Evolutionary conservation across 2,329 filamentous ascomycete species (phyloP).

Genomic region (Pseudomassariella vexata): DNA sequence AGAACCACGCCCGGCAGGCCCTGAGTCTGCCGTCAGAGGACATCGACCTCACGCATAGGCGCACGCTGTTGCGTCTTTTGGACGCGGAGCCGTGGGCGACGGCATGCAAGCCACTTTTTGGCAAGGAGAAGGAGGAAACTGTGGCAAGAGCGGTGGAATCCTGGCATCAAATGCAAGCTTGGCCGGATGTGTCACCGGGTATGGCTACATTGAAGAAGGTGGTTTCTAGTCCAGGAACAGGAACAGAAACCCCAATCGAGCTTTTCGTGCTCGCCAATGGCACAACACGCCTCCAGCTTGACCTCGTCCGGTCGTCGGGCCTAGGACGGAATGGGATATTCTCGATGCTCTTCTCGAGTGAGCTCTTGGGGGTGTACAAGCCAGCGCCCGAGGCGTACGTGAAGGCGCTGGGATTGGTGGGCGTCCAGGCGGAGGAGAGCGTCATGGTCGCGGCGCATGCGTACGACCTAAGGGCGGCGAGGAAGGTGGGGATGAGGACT

Average conservation of each 20-base stretch:
- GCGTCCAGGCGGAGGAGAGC: slow-evolving; percentile 37
- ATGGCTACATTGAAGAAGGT: slow-evolving; percentile 30
- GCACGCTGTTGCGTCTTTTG: no score
- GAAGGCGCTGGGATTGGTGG: slow-evolving; percentile 37
- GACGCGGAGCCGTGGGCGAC: slow-evolving; percentile 23
- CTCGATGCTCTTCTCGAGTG: slow-evolving; percentile 45
- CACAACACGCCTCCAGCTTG: slow-evolving; percentile 47
- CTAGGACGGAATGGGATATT: no score
- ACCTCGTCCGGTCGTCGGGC: slow-evolving; percentile 40
- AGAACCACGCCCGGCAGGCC: slow-evolving; percentile 31
- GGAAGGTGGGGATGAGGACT: slow-evolving; percentile 41
- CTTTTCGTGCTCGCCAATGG: slow-evolving; percentile 50
- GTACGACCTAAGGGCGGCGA: slow-evolving; percentile 45
- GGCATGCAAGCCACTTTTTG: slow-evolving; percentile 11
- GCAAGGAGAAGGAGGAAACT: slow-evolving; percentile 15
- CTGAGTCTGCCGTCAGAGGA: slow-evolving; percentile 34
- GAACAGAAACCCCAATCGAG: no score
- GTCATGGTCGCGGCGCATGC: slow-evolving; percentile 50
- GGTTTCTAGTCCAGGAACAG: no score
- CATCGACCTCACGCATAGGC: slow-evolving; percentile 43
- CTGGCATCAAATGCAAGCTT: slow-evolving; percentile 45
- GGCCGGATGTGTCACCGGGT: slow-evolving; percentile 42
- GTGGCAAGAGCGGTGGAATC: slow-evolving; percentile 23
- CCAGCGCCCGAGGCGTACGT: slow-evolving; percentile 40
- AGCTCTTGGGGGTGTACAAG: slow-evolving; percentile 43